Percentiles rank a stretch among this genome's conserved stretches.
Conservation (phyloP, 352 stramenopile species). For the Phytophthora niederhauseri region DNA sequence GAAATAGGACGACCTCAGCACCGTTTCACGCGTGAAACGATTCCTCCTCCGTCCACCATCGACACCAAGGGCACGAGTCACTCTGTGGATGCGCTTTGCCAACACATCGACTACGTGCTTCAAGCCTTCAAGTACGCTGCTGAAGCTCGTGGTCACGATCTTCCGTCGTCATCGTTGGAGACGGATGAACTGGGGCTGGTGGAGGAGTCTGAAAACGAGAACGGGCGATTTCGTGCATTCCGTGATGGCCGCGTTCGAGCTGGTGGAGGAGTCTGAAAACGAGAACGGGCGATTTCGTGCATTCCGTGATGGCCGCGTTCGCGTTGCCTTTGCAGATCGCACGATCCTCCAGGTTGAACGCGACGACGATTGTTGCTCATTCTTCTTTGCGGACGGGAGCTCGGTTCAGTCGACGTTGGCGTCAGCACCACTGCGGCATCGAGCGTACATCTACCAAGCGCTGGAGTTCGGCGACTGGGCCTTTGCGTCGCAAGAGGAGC, state of each 20-base stretch:
- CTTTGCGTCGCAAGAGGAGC: conserved; percentile 57
- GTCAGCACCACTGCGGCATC: conserved; percentile 44
- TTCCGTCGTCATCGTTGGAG: not conserved
- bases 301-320: conserved; percentile 66
- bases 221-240: conserved; percentile 71
- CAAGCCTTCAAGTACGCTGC: conserved; percentile 29
- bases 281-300: conserved; percentile 66
- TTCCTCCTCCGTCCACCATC: conserved; percentile 44
- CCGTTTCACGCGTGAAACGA: conserved; percentile 69
- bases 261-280: conserved; percentile 54
- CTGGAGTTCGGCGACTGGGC: conserved; percentile 74
- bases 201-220: conserved; percentile 51
- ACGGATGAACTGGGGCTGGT: conserved; percentile 33
- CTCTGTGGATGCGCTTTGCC: conserved; percentile 32
- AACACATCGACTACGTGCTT: conserved; percentile 42
- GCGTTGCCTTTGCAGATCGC: conserved; percentile 69
- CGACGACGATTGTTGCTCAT: conserved; percentile 43
- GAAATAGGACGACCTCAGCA: conserved; percentile 35
- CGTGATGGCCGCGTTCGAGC: conserved; percentile 54
- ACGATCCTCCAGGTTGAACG: conserved; percentile 71
- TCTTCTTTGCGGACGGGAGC: conserved; percentile 61
- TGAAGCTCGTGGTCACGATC: not conserved
- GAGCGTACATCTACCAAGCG: conserved; percentile 58
- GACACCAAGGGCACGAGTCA: conserved; percentile 14
- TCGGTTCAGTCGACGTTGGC: conserved; percentile 40